Base-by-base conservation (phyloP, 2,329 filamentous ascomycete species). In the Claviceps africana region DNA sequence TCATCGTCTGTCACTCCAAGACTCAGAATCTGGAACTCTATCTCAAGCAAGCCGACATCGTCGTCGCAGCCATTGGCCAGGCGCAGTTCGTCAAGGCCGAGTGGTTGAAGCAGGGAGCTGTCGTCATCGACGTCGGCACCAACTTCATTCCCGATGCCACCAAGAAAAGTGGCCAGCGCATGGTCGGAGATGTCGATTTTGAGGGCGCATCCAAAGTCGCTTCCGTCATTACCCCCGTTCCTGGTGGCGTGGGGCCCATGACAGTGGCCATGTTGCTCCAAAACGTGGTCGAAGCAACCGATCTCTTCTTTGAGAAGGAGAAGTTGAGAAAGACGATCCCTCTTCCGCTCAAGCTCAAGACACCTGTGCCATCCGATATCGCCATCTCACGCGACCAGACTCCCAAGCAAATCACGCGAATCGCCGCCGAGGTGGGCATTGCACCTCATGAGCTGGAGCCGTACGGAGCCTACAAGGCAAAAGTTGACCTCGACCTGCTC, bases 241-340 rank as follows among this genome's bases (percentile, higher is more conserved):
- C 93, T 1, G 93, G 93, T 53, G 93, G 93, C 67, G 93, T 98
- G 54, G 93, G 93, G 0, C 93, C 93, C 49, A 98, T 98, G 93
- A 98, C 93, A 3, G 90, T 98, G 57, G 93, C 93, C 55, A 98
- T 98, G 93, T 76, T 98, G 47, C 74, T 98, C 61, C 87, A 95
- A 69, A 98, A 98, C 64, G 90, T 97, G 9, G 85, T 97, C 52
- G 85, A 91, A 60, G 84, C 91, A 35, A 85, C 93, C 37, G 85
- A 83, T 48, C 73, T 79, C 53, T 90, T 88, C 64, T 93, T 93
- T 57, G 87, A 93, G 57, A 79, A 80, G 55, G 85, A 94, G 67
- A 94, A 88, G 71, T 75, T 83, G 56, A 81, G 93, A 54, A 82
- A 80, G 59, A 86, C 94, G 56, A 78, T 81, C 6, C 88, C 93